A percentile compares a stretch with the other conserved stretches of the same genome.
These are phyloP conservation scores for Turnera subulata DNA, from an alignment of 345 rosid genomes.

Conservation along the genomic window DNA sequence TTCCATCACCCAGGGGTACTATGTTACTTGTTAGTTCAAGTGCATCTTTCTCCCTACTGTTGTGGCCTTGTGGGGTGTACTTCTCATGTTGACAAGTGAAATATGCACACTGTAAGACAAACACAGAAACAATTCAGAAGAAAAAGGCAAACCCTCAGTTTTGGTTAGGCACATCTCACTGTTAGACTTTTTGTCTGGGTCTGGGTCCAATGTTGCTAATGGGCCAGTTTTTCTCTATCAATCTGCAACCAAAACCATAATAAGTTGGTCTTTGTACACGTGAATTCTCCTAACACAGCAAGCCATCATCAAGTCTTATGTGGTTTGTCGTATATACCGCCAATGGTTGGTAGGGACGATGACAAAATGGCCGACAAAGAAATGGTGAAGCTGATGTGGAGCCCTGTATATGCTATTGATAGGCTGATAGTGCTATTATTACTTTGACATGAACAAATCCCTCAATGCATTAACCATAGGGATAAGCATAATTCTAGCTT, in stretches of 20 bases:
- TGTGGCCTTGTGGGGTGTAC: neutral
- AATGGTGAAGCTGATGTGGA: conserved; percentile 34
- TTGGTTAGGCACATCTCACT: too few relatives aligned
- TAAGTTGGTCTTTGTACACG: neutral
- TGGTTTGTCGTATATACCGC: conserved; percentile 10
- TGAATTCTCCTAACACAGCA: too few relatives aligned
- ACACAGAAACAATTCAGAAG: neutral
- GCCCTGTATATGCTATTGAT: conserved; percentile 12
- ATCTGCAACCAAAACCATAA: neutral
- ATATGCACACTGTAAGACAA: neutral
- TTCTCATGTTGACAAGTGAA: too few relatives aligned
- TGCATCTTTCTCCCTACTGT: conserved; percentile 6
- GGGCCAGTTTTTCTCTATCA: neutral
- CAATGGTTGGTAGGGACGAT: conserved; percentile 16
- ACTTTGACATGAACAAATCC: conserved; percentile 25
- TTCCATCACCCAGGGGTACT: conserved; percentile 30
- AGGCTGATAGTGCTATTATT: conserved; percentile 6
- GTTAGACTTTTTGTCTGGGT: too few relatives aligned
- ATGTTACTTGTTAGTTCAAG: conserved; percentile 16
- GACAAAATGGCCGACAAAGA: conserved; percentile 41
- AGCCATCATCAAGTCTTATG: neutral
- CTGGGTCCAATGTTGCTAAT: too few relatives aligned
- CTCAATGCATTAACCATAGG: conserved; percentile 18
- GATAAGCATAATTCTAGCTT: conserved; percentile 24
- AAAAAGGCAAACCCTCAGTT: too few relatives aligned